Conservation (phyloP, 2,329 filamentous ascomycete species). For the Trichoderma atrobrunneum region DNA sequence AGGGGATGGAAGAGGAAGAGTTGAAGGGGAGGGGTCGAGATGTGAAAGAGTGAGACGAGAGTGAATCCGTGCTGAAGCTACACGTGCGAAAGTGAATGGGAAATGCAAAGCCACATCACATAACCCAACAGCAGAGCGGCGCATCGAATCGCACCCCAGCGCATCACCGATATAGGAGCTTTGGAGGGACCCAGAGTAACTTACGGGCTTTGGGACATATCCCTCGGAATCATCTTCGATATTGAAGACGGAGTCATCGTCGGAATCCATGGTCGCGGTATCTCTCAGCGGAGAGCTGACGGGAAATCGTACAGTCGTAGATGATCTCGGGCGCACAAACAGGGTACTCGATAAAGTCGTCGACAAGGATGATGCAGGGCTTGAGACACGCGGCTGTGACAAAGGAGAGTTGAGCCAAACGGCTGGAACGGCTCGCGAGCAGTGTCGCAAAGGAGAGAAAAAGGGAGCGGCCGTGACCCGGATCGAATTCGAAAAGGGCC, state of each 20-base stretch:
- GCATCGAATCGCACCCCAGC: not conserved
- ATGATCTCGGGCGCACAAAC: slow-evolving; percentile 19
- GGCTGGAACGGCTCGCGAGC: slow-evolving; percentile 25
- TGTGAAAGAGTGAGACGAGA: not conserved
- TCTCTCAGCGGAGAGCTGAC: not conserved
- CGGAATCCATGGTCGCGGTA: slow-evolving; percentile 51
- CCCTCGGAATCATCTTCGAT: slow-evolving; percentile 42
- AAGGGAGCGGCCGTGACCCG: slow-evolving; percentile 27
- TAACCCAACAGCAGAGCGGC: not conserved
- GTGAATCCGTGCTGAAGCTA: not conserved
- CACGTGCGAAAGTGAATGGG: not conserved
- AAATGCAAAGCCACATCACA: not conserved
- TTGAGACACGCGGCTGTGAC: slow-evolving; percentile 22
- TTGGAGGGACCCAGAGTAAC: slow-evolving; percentile 21
- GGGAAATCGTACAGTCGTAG: not conserved
- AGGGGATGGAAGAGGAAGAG: not conserved
- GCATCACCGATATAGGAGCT: not conserved
- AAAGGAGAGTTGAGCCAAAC: slow-evolving; percentile 23
- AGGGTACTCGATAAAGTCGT: slow-evolving; percentile 22
- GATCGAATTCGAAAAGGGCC: slow-evolving; percentile 20
- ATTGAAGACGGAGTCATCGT: slow-evolving; percentile 51
- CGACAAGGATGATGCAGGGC: slow-evolving; percentile 23
- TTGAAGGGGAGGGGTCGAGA: not conserved
- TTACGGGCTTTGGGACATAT: slow-evolving; percentile 39
- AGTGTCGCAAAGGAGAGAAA: slow-evolving; percentile 26